Evolutionary conservation across 2,329 filamentous ascomycete species (phyloP), one percentile per base, ranked within the genome.

Genomic region (Fusarium praegraminearum): DNA sequence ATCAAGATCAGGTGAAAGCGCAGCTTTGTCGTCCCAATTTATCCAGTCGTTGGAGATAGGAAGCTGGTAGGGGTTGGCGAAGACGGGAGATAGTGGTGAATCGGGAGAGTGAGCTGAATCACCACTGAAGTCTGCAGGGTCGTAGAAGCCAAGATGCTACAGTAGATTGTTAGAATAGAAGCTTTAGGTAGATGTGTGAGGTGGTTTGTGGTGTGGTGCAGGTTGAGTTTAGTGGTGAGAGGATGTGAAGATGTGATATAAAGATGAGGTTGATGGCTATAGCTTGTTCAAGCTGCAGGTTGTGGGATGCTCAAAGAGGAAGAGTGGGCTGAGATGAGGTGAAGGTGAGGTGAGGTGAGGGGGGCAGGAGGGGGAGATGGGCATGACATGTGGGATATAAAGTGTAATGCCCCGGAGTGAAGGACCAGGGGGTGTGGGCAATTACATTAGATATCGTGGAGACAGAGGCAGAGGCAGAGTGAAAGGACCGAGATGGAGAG

Each of bases 11-110:
- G 73, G 71, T 60, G 73, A 75, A 45, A 74, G 71, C 5, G 73
- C 71, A 49, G 73, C 73, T 63, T 75, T 75, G 65, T 75, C 73
- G 71, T 75, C 73, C 73, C 73, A 75, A 65, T 33, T 64, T 53
- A 75, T 65, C 73, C 73, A 75, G 55, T 75, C 73, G 73, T 71
- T 75, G 46, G 73, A 69, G 54, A 74, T 49, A 40, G 73, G 73
- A 53, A 75, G 73, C 61, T 75, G 73, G 57, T 75, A 75, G n/a
- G 72, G 62, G 65, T 75, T 75, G 54, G 60, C 46, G 44, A 75
- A 75, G 55, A 75, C 71, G 45, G 73, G 73, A 53, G 73, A 75
- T 26, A 75, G 71, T 63, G 73, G 73, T 58, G 73, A 75, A 41
- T 75, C 67, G 59, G 73, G 73, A 60, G 73, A 75, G 60, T 75